These are phyloP conservation scores for Exutisphaerella laricina DNA, from an alignment of 2,329 filamentous ascomycete genomes.

Conservation along the genomic window DNA sequence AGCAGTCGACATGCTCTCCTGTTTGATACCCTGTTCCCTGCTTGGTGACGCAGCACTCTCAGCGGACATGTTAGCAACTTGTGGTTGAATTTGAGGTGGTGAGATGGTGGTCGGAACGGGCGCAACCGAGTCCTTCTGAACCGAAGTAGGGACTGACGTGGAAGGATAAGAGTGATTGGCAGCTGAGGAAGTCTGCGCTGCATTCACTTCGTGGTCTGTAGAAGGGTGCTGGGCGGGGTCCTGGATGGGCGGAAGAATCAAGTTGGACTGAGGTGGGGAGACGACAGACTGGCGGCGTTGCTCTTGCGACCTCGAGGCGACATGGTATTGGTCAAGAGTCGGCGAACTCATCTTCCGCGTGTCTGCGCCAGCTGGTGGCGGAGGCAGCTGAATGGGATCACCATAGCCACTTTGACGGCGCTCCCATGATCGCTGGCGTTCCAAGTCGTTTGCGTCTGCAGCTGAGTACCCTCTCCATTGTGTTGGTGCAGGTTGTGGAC, in stretches of 20 bases:
- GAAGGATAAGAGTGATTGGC: conserved; percentile 12
- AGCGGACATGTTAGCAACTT: conserved; percentile 5
- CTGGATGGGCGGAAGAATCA: conserved; percentile 41
- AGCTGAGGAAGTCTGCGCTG: conserved; percentile 17
- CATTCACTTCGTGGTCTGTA: conserved; percentile 9
- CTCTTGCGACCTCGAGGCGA: conserved; percentile 42
- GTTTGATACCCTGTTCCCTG: conserved; percentile 38
- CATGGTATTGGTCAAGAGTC: conserved; percentile 45
- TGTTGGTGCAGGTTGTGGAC: conserved; percentile 20
- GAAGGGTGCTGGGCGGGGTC: conserved; percentile 22
- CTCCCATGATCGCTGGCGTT: conserved; percentile 25
- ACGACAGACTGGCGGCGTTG: conserved; percentile 35
- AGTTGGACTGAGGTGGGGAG: conserved; percentile 30
- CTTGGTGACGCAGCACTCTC: conserved; percentile 28
- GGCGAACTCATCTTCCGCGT: conserved; percentile 38
- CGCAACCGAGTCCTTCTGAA: not conserved
- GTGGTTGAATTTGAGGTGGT: conserved; percentile 1
- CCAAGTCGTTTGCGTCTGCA: conserved; percentile 11
- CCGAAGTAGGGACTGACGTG: not conserved
- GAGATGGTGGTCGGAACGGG: not conserved
- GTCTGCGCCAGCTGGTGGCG: conserved; percentile 29
- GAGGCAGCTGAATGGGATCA: conserved; percentile 37
- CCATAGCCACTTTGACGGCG: conserved; percentile 31
- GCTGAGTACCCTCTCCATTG: conserved; percentile 23
- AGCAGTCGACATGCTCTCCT: conserved; percentile 37